Evolutionary conservation across 805 yeast species (phyloP), one percentile per base, ranked within the genome.

Genomic region (Barnettozyma populi): DNA sequence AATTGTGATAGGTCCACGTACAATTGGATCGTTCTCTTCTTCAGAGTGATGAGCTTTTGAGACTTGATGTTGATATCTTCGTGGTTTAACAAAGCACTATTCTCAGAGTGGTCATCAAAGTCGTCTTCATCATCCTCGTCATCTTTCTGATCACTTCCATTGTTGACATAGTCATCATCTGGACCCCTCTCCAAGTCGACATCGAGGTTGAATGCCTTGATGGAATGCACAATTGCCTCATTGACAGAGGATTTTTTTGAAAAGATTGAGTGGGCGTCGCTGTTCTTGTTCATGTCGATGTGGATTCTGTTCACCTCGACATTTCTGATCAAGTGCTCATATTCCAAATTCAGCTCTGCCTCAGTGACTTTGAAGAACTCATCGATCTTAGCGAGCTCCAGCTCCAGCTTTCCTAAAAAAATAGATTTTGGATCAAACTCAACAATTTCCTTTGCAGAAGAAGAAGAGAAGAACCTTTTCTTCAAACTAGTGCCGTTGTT

Each of bases 1-100:
- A 92, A 73, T 65, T 92, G 97, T 18, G 88, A 82, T 34, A 90
- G 69, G 24, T 80, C 74, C 19, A 89, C 89, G 67, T 79, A 90
- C 40, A 82, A 64, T 27, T 80, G 73, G 24, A 78, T 73, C 11
- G 84, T 69, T 38, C 86, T 71, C 57, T 81, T 82, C 65, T 83
- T 85, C 56, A 86, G 70, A n/a, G 87, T 78, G 52, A 87, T 79
- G 51, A 76, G 69, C 54, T 71, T 72, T 66, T 80, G 82, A 34
- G 68, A 60, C 41, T 74, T 74, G 40, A 73, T 63, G 49, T 75
- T 72, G 49, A 79, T 69, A 57, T 79, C 80, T 9, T 70, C 65
- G 46, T 74, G 78, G 46, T 68, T 67, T 44, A 80, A 62, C 42
- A 79, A 65, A 0, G 82, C 80, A 16, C 81, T 70, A 50, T 76